A percentile compares a stretch with the other conserved stretches of the same genome.
These are phyloP conservation scores for Starmerella scarabaei DNA, from an alignment of 805 yeast genomes.

Conservation along the genomic window DNA sequence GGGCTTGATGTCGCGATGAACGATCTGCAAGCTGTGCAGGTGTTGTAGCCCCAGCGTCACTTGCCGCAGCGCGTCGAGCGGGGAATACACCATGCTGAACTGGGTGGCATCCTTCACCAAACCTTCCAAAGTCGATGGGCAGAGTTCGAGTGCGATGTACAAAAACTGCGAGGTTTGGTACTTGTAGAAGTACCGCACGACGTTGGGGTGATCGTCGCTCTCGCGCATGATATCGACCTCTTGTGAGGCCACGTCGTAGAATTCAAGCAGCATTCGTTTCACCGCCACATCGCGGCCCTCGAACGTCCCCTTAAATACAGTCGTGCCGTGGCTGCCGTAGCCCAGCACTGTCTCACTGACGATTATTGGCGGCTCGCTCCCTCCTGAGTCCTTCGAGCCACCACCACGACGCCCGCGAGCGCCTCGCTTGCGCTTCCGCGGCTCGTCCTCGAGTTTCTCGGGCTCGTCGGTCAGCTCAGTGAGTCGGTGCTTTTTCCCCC, in stretches of 20 bases:
- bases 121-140: slow-evolving; percentile 81
- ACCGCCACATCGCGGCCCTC: slow-evolving; percentile 93
- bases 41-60: slow-evolving; percentile 76
- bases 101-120: slow-evolving; percentile 39
- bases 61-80: slow-evolving; percentile 43
- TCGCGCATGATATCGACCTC: slow-evolving; percentile 81
- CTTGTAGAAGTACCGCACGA: slow-evolving; percentile 84
- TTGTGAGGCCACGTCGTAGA: slow-evolving; percentile 85
- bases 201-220: slow-evolving; percentile 94
- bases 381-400: neutral
- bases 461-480: neutral
- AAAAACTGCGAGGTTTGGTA: slow-evolving; percentile 76
- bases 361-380: slow-evolving; percentile 16
- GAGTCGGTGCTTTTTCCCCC: neutral
- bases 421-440: slow-evolving; percentile 66
- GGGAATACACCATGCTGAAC: slow-evolving; percentile 17
- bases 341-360: slow-evolving; percentile 73
- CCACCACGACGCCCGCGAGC: slow-evolving; percentile 54
- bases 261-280: slow-evolving; percentile 83
- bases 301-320: slow-evolving; percentile 79
- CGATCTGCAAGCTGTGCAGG: slow-evolving; percentile 77
- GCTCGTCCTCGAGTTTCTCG: neutral
- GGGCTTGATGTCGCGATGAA: slow-evolving; percentile 89
- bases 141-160: slow-evolving; percentile 85
- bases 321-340: slow-evolving; percentile 93